Evolutionary conservation across 306 rosid species (phyloP).

Genomic region (Biancaea sappan): DNA sequence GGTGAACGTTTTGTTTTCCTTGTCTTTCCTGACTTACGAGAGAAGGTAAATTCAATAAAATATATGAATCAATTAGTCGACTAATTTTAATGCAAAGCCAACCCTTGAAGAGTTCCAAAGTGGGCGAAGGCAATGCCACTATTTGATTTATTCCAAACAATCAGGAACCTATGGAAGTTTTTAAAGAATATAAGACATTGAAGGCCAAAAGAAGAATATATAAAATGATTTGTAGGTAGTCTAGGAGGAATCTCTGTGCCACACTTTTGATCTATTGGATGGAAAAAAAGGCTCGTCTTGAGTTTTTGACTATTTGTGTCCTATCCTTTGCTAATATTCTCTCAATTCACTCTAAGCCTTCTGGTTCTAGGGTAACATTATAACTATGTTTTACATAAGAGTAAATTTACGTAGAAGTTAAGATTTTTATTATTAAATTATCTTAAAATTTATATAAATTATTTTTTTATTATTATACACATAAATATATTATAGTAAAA

Average conservation of each 20-base stretch:
- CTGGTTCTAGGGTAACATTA: not conserved
- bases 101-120: not conserved
- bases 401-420: too few species aligned
- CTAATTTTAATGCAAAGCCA: not conserved
- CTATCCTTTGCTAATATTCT: not conserved
- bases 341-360: not conserved
- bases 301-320: not conserved
- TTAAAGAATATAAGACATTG: not conserved
- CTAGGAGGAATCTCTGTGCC: not conserved
- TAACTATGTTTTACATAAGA: not conserved
- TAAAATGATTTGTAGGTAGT: not conserved
- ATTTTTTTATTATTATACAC: too few species aligned
- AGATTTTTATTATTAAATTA: too few species aligned
- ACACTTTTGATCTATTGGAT: constrained; percentile 9
- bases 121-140: not conserved
- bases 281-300: not conserved
- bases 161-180: constrained; percentile 27
- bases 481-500: too few species aligned
- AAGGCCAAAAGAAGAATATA: constrained; percentile 15
- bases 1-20: not conserved
- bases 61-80: not conserved
- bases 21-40: not conserved
- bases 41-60: not conserved
- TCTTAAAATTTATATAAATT: too few species aligned
- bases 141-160: constrained; percentile 30